Base-by-base conservation (phyloP, 768 basidiomycete species). In the Inosperma sp. region DNA sequence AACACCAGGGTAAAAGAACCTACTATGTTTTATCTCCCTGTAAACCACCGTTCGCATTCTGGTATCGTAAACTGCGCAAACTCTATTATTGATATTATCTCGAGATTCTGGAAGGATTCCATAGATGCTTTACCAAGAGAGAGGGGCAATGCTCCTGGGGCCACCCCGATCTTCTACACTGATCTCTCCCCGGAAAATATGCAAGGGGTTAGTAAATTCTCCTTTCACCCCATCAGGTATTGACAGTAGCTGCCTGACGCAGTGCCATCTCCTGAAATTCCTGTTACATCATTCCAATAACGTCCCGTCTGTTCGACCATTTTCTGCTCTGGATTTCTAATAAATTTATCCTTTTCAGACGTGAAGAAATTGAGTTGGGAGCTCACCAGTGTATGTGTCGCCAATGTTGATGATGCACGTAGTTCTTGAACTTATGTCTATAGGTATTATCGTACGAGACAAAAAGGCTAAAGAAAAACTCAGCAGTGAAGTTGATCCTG, bases 31-130 rank as follows among this genome's bases (percentile, higher is more conserved):
- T 79, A 83, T 54, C 71, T 89, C 1, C 65, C 75, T 0, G 67
- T 76, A 41, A 88, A 88, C 58, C 86, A 84, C 56, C 77, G 86
- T 5, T 86, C 84, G 0, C 84, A 87, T 58, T 76, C 76, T 0
- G 87, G 87, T 2, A 88, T 88, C 34, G 80, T 88, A 14, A 72
- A 82, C 40, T 85, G 82, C 56, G 86, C 86, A 0, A 77, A 81
- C 45, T 77, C 76, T 0, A 66, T 87, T 19, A 76, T 88, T 4
- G 75, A 81, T 14, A 63, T 88, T 1, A 79, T 88, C 12, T 73
- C 68, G 13, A 59, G 55, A 8, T 82, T 82, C 50, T 88, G 84
- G 81, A 81, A 82, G 0, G 64, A 82, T 56, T 68, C 82, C 0
- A 85, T 88, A 21, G 86, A 88, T 59, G 56, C 55, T 2, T 72